phyloP scores from a whole-genome alignment of 2,329 filamentous ascomycete species.

The Ustilaginoidea virens region DNA sequence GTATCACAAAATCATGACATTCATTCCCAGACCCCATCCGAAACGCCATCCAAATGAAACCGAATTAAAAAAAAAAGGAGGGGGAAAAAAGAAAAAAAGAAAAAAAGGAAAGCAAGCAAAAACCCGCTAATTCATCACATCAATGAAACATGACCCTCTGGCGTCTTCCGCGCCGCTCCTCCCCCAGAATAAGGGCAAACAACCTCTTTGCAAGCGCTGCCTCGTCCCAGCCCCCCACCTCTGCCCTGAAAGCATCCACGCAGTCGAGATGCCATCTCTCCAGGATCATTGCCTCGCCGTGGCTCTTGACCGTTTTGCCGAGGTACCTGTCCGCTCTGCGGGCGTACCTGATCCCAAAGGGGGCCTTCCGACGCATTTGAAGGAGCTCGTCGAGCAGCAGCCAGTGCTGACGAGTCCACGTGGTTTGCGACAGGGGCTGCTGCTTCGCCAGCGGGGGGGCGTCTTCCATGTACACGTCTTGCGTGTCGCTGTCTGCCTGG shows the following conservation, averaged over 20 bases:
- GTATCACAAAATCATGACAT: conserved; percentile 6
- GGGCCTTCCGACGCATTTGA: conserved; percentile 28
- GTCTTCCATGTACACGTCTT: conserved; percentile 14
- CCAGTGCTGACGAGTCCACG: conserved; percentile 39
- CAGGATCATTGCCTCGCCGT: conserved; percentile 30
- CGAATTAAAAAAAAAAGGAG: too few relatives aligned
- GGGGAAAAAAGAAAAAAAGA: background rate
- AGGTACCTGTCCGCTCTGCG: conserved; percentile 21
- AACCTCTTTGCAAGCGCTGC: conserved; percentile 32
- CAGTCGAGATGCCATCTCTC: conserved; percentile 43
- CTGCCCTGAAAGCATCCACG: conserved; percentile 34
- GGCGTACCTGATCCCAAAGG: conserved; percentile 15
- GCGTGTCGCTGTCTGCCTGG: conserved; percentile 13
- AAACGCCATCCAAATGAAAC: background rate
- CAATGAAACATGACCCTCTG: conserved; percentile 18
- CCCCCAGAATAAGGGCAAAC: conserved; percentile 35
- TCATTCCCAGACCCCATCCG: background rate
- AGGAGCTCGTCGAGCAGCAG: conserved; percentile 34
- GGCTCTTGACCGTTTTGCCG: conserved; percentile 31
- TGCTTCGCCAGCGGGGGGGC: conserved; percentile 9
- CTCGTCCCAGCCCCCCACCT: conserved; percentile 36
- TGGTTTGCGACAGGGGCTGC: conserved; percentile 22
- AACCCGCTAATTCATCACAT: conserved; percentile 3
- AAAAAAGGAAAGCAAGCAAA: conserved; percentile 5
- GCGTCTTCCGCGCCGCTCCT: conserved; percentile 18